Conservation (phyloP, 106 monocot genomes). For the Alisma plantagoaquatica region DNA sequence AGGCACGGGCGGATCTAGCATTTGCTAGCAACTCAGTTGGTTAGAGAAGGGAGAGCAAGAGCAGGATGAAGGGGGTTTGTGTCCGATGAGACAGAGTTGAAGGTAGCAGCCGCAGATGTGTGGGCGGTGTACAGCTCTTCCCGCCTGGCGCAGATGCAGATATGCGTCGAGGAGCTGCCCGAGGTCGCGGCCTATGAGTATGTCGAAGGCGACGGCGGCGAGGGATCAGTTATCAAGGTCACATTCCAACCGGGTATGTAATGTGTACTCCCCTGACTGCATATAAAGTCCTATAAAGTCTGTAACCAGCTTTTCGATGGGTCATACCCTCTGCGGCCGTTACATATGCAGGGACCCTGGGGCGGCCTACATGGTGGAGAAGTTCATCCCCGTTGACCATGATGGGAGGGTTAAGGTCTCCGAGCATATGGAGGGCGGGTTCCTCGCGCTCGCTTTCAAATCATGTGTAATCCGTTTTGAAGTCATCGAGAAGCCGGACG, state of each 20-base stretch:
- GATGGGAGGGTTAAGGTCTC: slow-evolving; percentile 5
- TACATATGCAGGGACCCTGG: no score
- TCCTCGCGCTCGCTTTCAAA: slow-evolving; percentile 2
- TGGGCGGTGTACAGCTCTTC: slow-evolving; percentile 11
- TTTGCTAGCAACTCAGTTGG: background rate
- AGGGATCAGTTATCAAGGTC: slow-evolving; percentile 1
- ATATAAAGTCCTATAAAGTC: no score
- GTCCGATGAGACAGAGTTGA: slow-evolving; percentile 4
- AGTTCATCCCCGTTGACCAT: slow-evolving; percentile 2
- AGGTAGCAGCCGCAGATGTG: slow-evolving; percentile 2
- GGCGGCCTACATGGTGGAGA: no score
- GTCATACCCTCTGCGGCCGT: no score
- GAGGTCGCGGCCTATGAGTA: background rate
- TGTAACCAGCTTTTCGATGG: no score
- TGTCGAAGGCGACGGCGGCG: slow-evolving; percentile 11
- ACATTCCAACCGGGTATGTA: background rate
- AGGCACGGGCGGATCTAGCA: background rate
- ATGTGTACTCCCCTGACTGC: no score
- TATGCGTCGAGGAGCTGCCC: slow-evolving; percentile 8
- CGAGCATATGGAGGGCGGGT: slow-evolving; percentile 2
- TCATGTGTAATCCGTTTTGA: no score
- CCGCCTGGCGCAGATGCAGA: background rate
- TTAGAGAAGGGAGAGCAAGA: background rate
- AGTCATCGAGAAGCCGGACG: background rate
- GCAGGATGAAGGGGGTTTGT: slow-evolving; percentile 6